Base-by-base conservation (phyloP, 1,284 basidiomycete species). In the Leucocoprinus gongylophorus region DNA sequence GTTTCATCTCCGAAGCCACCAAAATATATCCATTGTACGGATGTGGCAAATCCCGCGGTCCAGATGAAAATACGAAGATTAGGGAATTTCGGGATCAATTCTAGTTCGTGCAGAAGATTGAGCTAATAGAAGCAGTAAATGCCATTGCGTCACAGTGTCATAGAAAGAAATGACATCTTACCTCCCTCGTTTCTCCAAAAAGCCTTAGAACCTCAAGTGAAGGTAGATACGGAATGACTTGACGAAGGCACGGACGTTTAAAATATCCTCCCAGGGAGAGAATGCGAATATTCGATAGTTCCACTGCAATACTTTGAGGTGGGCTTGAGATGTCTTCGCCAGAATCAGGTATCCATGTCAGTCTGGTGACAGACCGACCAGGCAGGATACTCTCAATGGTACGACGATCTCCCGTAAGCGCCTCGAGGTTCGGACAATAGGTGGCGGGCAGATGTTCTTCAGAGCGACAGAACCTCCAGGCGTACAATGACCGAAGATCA, bases 341-440 rank as follows among this genome's bases (percentile, higher is more conserved):
- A 17, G 30, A 30, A 15, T 32, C 47, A 10, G 47, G 39, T 41
- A 48, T 48, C 47, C 47, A 48, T 21, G 47, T 48, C 29, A 48
- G 29, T n/a, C 17, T 48, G 15, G 38, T 41, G 15, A 48, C 39
- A 8, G 17, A n/a, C 13, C 39, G 26, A n/a, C 47, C 47, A 21
- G 47, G 47, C 5, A 48, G 39, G 20, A 48, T 48, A 18, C 28
- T 17, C 29, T 48, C 39, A 29, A 48, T 48, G 10, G 47, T 41
- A 5, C 39, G n/a, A 1, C 47, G 26, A 48, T 48, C 47, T 21
- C 47, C 39, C 3, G 38, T 48, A 1, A 48, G 39, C 12, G 47
- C 38, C 6, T 30, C 29, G 13, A 48, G 20, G 9, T 48, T 33
- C 1, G 28, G 28, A 17, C 26, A 40, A 33, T 12, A 21, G 3